These are phyloP conservation scores for Allium sativum DNA, from an alignment of 106 monocot genomes.

Conservation along the genomic window DNA sequence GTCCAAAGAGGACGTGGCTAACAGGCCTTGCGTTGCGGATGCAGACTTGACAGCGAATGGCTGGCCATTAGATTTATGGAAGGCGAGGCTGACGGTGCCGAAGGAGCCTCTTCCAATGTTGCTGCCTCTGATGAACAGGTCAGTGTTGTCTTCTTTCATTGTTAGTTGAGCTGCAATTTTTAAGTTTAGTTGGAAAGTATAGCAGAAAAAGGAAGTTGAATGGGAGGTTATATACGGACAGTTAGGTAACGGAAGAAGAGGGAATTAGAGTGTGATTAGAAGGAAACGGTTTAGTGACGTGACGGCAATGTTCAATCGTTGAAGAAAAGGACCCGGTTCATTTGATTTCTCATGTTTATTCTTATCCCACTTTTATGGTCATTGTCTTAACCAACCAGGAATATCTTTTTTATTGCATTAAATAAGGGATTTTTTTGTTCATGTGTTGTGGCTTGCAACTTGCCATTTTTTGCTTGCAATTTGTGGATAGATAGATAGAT, in stretches of 20 bases:
- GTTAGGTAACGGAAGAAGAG: background rate
- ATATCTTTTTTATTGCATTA: too few species aligned
- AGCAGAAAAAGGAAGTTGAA: background rate
- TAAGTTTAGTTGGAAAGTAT: background rate
- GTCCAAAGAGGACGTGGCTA: slow-evolving; percentile 11
- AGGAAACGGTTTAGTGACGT: slow-evolving; percentile 7
- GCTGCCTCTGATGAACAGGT: slow-evolving; percentile 5
- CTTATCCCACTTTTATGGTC: too few species aligned
- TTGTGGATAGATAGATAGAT: too few species aligned
- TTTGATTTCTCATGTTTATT: too few species aligned
- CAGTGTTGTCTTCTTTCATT: background rate
- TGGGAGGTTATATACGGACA: background rate
- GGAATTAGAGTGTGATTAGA: background rate
- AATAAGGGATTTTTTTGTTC: too few species aligned
- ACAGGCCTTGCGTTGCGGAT: background rate
- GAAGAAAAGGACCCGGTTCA: too few species aligned
- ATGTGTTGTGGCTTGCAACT: too few species aligned
- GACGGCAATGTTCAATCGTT: background rate
- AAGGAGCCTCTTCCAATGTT: slow-evolving; percentile 50
- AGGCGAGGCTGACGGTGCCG: slow-evolving; percentile 46
- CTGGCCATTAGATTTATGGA: slow-evolving; percentile 8
- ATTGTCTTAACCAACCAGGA: too few species aligned
- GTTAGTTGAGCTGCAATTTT: background rate
- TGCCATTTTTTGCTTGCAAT: too few species aligned
- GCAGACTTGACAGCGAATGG: slow-evolving; percentile 47